Evolutionary conservation across 306 rosid genomes (phyloP), one percentile per base, ranked within the genome.

Genomic region (Cucumis cinereus): DNA sequence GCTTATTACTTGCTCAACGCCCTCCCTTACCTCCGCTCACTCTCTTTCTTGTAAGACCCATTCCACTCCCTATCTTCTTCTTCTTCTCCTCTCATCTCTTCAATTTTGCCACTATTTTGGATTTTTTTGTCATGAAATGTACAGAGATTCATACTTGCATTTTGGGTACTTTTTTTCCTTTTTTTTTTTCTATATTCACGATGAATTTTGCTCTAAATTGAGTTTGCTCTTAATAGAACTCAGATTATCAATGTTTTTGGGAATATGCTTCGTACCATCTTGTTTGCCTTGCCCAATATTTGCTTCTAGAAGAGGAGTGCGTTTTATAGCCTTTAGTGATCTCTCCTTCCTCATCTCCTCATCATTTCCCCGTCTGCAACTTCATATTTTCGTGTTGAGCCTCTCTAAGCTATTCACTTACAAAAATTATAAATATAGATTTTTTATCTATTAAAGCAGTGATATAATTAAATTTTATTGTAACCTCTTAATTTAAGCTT

Each of bases 31-130:
- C 26, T 58, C 79, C 73, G 81, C 75, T 72, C 81, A 82, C 2
- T 61, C 89, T 76, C 56, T 85, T 75, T 80, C 80, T 19, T 10
- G 96, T 90, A 88, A 88, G 74, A 59, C 67, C 84, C 77, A 62
- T 80, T 80, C 76, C 79, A 5, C 8, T 64, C 17, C 45, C 26
- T 12, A 19, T 64, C 71, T 36, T 66, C 67, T 54, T 79, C 64
- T 63, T 49, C 71, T 36, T 66, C 67, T 54, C 78, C 64, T 63
- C 36, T 22, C 23, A 26, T 41, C 8, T 47, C 24, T 67, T 30
- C 28, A 22, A 38, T 38, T 54, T 10, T 33, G 61, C 23, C n/a
- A 6, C 7, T 33, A 30, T 23, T 68, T 71, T 73, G 5, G 22
- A 33, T 36, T 23, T 36, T 23, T 41, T 43, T 43, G 12, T n/a